Conservation (phyloP, 2,329 filamentous ascomycete species). For the Pseudofabraea citricarpa region DNA sequence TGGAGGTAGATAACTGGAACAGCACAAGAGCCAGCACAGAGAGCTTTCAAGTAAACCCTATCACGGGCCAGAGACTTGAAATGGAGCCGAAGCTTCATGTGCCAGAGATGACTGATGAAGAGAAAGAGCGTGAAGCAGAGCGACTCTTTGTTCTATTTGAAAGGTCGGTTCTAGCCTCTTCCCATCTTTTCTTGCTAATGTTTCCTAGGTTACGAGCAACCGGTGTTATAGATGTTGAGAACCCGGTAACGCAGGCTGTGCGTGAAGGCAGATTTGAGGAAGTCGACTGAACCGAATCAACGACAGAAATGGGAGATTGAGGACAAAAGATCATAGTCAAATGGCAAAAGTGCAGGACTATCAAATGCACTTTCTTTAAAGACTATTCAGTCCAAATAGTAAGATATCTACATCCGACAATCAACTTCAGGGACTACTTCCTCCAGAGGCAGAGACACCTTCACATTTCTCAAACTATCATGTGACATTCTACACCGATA, state of each 20-base stretch:
- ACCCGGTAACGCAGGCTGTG: slow-evolving; percentile 22
- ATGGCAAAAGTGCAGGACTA: too few species aligned
- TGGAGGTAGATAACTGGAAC: slow-evolving; percentile 12
- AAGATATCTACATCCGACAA: too few species aligned
- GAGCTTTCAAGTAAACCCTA: slow-evolving; percentile 22
- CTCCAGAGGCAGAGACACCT: slow-evolving; percentile 23
- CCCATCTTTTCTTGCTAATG: neutral
- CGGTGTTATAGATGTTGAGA: slow-evolving; percentile 24
- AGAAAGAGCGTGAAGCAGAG: slow-evolving; percentile 73
- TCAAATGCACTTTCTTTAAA: too few species aligned
- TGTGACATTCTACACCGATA: too few species aligned
- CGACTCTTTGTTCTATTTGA: slow-evolving; percentile 28
- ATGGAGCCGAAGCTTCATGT: slow-evolving; percentile 35
- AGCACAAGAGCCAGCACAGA: slow-evolving; percentile 26
- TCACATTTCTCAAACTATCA: too few species aligned
- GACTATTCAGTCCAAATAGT: too few species aligned
- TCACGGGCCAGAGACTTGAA: slow-evolving; percentile 25
- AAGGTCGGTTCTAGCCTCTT: slow-evolving; percentile 14
- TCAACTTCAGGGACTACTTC: too few species aligned
- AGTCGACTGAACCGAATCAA: too few species aligned
- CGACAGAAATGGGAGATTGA: too few species aligned
- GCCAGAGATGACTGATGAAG: slow-evolving; percentile 80
- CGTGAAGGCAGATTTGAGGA: slow-evolving; percentile 25
- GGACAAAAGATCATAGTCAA: too few species aligned
- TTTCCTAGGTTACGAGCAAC: slow-evolving; percentile 24